Percentiles rank a stretch among this genome's conserved stretches.
phyloP scores from a whole-genome alignment of 2,329 filamentous ascomycete genomes.

The Sphaerulina vaccinii region DNA sequence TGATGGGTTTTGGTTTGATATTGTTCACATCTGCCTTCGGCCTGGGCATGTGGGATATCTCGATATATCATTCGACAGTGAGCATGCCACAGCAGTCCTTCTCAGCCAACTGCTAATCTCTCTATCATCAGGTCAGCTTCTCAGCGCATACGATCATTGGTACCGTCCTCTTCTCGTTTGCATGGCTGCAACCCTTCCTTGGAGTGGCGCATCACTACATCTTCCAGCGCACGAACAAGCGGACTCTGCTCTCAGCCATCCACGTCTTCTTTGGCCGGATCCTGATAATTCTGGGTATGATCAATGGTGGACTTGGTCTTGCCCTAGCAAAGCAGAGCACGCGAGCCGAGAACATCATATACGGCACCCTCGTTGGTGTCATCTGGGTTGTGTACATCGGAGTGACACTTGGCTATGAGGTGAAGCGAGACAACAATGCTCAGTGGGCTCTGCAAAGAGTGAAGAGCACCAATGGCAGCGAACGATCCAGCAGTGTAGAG shows the following conservation, averaged over 20 bases:
- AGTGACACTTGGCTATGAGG: conserved; percentile 2
- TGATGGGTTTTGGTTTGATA: conserved; percentile 51
- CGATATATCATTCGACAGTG: conserved; percentile 29
- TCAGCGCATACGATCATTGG: conserved; percentile 21
- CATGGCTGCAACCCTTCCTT: conserved; percentile 46
- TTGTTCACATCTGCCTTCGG: conserved; percentile 52
- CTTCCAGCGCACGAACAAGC: conserved; percentile 49
- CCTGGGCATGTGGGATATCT: conserved; percentile 50
- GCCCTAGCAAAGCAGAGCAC: conserved; percentile 43
- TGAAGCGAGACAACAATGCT: conserved; percentile 10
- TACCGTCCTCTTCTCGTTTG: conserved; percentile 6
- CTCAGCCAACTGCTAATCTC: neutral
- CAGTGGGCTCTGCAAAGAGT: conserved; percentile 7
- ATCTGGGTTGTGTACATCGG: conserved; percentile 5
- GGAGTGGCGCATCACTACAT: conserved; percentile 53
- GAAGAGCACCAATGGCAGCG: neutral
- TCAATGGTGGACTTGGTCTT: conserved; percentile 59
- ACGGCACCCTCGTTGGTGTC: conserved; percentile 50
- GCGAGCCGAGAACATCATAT: conserved; percentile 41
- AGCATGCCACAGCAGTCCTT: neutral
- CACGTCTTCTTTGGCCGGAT: conserved; percentile 33
- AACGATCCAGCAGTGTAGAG: neutral
- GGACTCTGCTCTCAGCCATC: conserved; percentile 47
- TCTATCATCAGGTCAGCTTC: conserved; percentile 26
- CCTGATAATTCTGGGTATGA: conserved; percentile 52